Evolutionary conservation across 148 eudicot species (phyloP).

Genomic region (Camellia sinensis): DNA sequence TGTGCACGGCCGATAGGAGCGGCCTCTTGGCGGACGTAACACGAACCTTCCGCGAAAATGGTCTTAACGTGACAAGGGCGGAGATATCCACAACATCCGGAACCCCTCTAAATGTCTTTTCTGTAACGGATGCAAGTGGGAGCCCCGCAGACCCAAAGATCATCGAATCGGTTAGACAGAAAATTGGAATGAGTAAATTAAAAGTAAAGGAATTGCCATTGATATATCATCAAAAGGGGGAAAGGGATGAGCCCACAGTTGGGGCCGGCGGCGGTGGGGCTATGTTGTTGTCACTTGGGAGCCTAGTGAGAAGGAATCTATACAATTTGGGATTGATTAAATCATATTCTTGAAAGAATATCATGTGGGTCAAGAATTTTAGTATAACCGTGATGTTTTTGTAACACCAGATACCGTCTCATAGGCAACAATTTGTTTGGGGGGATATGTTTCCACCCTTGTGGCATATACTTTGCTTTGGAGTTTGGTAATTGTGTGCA

Average conservation of each 20-base stretch:
- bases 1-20: constrained; percentile 53
- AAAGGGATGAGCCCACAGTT: constrained; percentile 33
- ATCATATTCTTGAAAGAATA: constrained; percentile 53
- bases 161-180: constrained; percentile 61
- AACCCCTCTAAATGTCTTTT: constrained; percentile 62
- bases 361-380: too few species aligned
- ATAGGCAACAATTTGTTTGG: neutral
- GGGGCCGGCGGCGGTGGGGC: constrained; percentile 70
- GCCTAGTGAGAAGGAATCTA: constrained; percentile 75
- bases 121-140: constrained; percentile 73
- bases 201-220: constrained; percentile 80
- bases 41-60: constrained; percentile 81
- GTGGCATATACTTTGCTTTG: constrained; percentile 43
- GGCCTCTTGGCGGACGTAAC: constrained; percentile 76
- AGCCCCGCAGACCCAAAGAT: constrained; percentile 52
- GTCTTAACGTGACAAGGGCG: constrained; percentile 80
- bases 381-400: too few species aligned
- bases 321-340: constrained; percentile 75
- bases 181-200: constrained; percentile 48
- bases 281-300: constrained; percentile 74
- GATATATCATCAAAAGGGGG: constrained; percentile 42
- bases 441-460: neutral
- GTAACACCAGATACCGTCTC: neutral
- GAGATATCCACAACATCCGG: constrained; percentile 70
- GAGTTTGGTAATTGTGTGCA: constrained; percentile 39